phyloP scores from a whole-genome alignment of 1,139 yeast genomes.

The Petasospora rhodanensis region DNA sequence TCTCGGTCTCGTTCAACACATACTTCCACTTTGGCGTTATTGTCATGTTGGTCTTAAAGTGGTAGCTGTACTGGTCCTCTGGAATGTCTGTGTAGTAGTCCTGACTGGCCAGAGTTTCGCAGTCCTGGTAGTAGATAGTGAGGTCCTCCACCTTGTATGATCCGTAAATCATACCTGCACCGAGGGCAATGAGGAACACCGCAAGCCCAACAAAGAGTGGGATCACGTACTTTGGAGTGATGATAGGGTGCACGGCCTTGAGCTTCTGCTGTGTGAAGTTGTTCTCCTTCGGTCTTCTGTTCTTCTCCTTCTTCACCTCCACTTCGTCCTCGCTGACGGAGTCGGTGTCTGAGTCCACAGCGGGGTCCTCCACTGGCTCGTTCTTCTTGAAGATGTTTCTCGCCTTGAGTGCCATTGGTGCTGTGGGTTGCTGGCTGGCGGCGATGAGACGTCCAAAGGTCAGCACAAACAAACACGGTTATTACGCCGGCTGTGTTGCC shows the following conservation, averaged over 20 bases:
- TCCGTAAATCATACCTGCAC: conserved; percentile 86
- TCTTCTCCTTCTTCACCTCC: conserved; percentile 29
- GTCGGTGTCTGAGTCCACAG: conserved; percentile 32
- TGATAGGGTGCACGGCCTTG: conserved; percentile 65
- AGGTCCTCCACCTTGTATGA: conserved; percentile 74
- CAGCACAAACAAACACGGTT: no score
- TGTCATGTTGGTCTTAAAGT: conserved; percentile 40
- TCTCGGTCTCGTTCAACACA: conserved; percentile 42
- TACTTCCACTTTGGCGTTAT: conserved; percentile 65
- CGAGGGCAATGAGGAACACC: conserved; percentile 82
- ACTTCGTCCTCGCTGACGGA: conserved; percentile 36
- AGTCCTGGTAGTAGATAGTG: conserved; percentile 74
- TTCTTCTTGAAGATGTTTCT: conserved; percentile 23
- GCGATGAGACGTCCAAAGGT: no score
- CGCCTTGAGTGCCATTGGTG: conserved; percentile 22
- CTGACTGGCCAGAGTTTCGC: conserved; percentile 54
- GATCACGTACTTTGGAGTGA: conserved; percentile 85
- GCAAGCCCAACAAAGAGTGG: conserved; percentile 76
- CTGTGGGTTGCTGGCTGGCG: no score
- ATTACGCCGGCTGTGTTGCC: no score
- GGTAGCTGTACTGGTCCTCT: conserved; percentile 43
- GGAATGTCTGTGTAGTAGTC: conserved; percentile 61
- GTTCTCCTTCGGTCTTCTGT: conserved; percentile 48
- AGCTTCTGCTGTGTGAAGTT: conserved; percentile 64
- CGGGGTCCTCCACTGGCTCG: conserved; percentile 11